Percentiles rank a stretch among this genome's conserved stretches.
Evolutionary conservation across 768 basidiomycete genomes (phyloP).

Genomic region (Daedaleopsis nitida): DNA sequence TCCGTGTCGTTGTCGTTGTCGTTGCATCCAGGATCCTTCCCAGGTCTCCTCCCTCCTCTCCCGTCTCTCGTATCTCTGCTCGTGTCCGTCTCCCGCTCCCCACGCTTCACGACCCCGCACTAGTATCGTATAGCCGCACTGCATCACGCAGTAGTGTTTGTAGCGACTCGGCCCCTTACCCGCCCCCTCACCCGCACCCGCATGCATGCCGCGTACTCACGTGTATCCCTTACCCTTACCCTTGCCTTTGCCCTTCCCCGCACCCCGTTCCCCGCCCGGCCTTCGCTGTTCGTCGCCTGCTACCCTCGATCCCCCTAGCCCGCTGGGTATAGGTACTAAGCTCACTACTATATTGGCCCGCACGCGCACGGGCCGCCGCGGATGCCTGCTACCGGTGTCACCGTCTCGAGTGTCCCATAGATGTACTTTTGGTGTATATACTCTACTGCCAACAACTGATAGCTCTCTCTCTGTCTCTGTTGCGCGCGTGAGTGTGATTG

Average conservation of each 20-base stretch:
- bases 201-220: neutral
- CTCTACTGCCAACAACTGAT: constrained; percentile 4
- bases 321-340: too few relatives aligned
- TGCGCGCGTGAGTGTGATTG: too few relatives aligned
- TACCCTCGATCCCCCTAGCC: neutral
- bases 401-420: constrained; percentile 20
- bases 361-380: too few relatives aligned
- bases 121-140: neutral
- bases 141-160: neutral
- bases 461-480: too few relatives aligned
- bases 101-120: neutral
- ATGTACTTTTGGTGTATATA: constrained; percentile 23
- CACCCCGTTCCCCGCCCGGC: neutral
- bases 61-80: neutral
- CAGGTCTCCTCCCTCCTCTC: neutral
- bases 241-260: neutral
- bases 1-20: neutral
- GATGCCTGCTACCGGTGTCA: too few relatives aligned
- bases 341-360: too few relatives aligned
- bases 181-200: neutral
- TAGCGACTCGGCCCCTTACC: neutral
- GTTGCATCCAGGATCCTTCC: neutral
- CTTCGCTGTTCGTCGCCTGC: neutral
- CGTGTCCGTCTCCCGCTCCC: neutral
- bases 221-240: neutral